These are phyloP conservation scores for Metschnikowia cubensis DNA, from an alignment of 805 yeast species.

Conservation along the genomic window DNA sequence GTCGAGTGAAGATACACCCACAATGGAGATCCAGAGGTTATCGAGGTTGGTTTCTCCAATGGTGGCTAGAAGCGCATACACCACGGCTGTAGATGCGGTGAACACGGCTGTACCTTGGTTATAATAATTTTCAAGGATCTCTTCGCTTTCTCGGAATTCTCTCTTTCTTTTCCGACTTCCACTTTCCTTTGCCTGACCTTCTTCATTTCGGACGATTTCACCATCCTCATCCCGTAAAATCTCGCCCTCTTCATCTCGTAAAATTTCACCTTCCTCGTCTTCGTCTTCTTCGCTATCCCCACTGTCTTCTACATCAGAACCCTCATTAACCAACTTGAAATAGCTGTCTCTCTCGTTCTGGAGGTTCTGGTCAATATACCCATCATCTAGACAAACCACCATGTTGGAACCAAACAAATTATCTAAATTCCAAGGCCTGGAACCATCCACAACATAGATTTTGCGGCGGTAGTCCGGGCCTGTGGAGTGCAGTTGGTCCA, in stretches of 20 bases:
- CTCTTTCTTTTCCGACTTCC: slow-evolving; percentile 30
- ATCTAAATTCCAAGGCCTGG: slow-evolving; percentile 94
- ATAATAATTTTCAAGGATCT: slow-evolving; percentile 68
- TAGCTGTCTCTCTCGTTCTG: slow-evolving; percentile 60
- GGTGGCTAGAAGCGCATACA: slow-evolving; percentile 73
- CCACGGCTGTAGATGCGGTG: slow-evolving; percentile 71
- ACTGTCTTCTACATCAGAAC: slow-evolving; percentile 5
- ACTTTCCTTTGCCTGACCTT: slow-evolving; percentile 7
- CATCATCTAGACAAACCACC: slow-evolving; percentile 85
- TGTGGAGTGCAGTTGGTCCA: slow-evolving; percentile 11
- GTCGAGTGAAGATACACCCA: slow-evolving; percentile 84
- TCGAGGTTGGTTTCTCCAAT: slow-evolving; percentile 77
- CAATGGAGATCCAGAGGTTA: slow-evolving; percentile 78
- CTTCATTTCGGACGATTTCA: slow-evolving; percentile 35
- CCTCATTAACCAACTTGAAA: slow-evolving; percentile 40
- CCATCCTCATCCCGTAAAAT: slow-evolving; percentile 21
- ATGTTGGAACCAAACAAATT: slow-evolving; percentile 80
- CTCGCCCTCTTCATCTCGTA: neutral
- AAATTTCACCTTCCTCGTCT: neutral
- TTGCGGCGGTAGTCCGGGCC: slow-evolving; percentile 41
- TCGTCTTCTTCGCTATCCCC: slow-evolving; percentile 14
- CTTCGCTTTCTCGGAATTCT: slow-evolving; percentile 46
- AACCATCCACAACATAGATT: slow-evolving; percentile 84
- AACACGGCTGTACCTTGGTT: slow-evolving; percentile 75
- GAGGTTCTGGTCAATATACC: slow-evolving; percentile 60